Evolutionary conservation across 2,329 filamentous ascomycete genomes (phyloP).

Genomic region (Berkeleyomyces basicola): DNA sequence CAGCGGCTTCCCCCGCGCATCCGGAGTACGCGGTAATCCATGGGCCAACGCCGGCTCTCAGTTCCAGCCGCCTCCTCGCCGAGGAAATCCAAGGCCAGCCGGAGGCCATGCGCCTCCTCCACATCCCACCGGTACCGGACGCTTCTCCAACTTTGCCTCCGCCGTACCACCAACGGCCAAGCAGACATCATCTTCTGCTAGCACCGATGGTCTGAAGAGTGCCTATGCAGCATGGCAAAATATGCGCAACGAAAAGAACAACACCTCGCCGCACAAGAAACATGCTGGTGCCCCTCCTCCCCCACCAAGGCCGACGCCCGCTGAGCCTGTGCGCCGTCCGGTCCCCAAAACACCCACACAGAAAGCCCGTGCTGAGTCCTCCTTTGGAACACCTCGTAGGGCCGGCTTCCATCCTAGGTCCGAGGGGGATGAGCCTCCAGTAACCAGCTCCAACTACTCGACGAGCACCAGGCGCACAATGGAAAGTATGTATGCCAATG

Average conservation of each 20-base stretch:
- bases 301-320: constrained; percentile 19
- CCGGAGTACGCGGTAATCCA: constrained; percentile 40
- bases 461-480: constrained; percentile 19
- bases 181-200: constrained; percentile 20
- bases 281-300: constrained; percentile 18
- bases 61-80: constrained; percentile 34
- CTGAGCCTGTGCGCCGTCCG: constrained; percentile 22
- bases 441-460: constrained; percentile 34
- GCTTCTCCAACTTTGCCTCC: constrained; percentile 22
- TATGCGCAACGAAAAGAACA: constrained; percentile 20
- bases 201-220: constrained; percentile 25
- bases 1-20: constrained; percentile 29
- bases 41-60: constrained; percentile 34
- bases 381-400: constrained; percentile 30
- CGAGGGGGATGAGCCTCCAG: constrained; percentile 37
- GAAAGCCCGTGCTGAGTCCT: constrained; percentile 35
- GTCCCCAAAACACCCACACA: constrained; percentile 35
- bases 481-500: neutral
- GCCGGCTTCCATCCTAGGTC: constrained; percentile 34
- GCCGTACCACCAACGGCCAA: constrained; percentile 29
- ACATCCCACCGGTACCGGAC: constrained; percentile 14
- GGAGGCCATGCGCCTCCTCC: neutral
- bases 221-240: constrained; percentile 28
- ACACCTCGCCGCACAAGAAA: constrained; percentile 15
- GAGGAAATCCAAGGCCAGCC: constrained; percentile 18